A percentile compares a stretch with the other conserved stretches of the same genome.
These are phyloP conservation scores for Fusarium humuli DNA, from an alignment of 2,329 filamentous ascomycete genomes.

Conservation along the genomic window DNA sequence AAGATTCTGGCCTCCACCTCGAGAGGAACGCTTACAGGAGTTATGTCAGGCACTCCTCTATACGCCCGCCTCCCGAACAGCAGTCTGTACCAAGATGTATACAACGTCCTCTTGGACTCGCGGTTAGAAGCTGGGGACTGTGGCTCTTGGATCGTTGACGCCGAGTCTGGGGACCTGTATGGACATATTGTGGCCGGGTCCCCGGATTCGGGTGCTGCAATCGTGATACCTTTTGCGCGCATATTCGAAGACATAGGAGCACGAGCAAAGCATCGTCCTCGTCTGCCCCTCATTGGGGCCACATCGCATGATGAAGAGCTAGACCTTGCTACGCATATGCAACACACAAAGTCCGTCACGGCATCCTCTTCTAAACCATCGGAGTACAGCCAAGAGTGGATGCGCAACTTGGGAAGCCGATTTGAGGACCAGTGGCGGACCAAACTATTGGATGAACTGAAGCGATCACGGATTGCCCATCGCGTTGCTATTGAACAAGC, in stretches of 20 bases:
- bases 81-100: neutral
- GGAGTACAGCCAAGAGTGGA: constrained; percentile 77
- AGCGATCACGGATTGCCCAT: constrained; percentile 22
- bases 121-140: neutral
- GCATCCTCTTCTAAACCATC: neutral
- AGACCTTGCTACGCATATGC: neutral
- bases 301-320: rapidly evolving
- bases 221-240: neutral
- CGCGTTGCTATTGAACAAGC: neutral
- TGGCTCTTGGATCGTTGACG: neutral
- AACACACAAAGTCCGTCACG: neutral
- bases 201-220: neutral
- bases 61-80: neutral
- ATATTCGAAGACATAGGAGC: neutral
- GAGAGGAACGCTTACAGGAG: neutral
- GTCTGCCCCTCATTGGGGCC: neutral
- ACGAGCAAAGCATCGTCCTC: neutral
- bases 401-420: constrained; percentile 80
- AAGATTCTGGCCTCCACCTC: neutral
- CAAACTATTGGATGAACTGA: constrained; percentile 87
- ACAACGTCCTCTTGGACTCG: neutral
- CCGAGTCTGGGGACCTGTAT: neutral
- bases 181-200: neutral
- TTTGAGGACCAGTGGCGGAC: constrained; percentile 90
- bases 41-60: neutral